Conservation (phyloP, 495 filamentous ascomycete genomes). For the Bathelium albidoporum region DNA sequence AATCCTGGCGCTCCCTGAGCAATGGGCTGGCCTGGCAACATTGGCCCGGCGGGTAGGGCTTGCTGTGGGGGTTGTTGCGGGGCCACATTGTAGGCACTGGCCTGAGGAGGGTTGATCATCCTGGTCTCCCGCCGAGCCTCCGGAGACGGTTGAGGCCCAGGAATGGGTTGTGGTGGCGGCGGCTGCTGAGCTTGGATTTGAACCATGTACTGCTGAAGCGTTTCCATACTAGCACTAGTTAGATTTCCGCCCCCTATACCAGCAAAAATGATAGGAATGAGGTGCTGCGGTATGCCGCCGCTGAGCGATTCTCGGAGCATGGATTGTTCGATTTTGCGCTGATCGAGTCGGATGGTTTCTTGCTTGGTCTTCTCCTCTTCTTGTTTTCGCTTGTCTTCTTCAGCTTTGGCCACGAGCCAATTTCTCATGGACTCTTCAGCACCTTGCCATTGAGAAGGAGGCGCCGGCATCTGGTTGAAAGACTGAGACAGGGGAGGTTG, state of each 20-base stretch:
- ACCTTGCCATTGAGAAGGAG: constrained; percentile 61
- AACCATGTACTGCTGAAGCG: constrained; percentile 57
- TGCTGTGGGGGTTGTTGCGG: constrained; percentile 22
- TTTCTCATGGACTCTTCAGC: constrained; percentile 71
- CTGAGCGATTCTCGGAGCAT: constrained; percentile 74
- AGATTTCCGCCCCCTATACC: constrained; percentile 63
- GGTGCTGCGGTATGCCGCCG: constrained; percentile 71
- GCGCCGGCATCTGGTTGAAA: constrained; percentile 48
- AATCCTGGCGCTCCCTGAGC: background rate
- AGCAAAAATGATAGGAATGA: constrained; percentile 84
- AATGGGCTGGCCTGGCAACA: constrained; percentile 21
- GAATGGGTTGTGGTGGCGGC: constrained; percentile 40
- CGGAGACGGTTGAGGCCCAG: constrained; percentile 30
- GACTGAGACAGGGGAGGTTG: constrained; percentile 14
- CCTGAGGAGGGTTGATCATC: constrained; percentile 26
- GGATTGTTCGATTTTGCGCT: constrained; percentile 70
- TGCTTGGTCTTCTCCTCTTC: constrained; percentile 85
- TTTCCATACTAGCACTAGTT: constrained; percentile 52
- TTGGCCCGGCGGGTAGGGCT: constrained; percentile 15
- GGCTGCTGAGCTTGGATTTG: constrained; percentile 35
- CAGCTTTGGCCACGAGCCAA: constrained; percentile 72
- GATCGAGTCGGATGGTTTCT: constrained; percentile 65
- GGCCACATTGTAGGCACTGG: constrained; percentile 14
- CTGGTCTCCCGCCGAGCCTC: constrained; percentile 37
- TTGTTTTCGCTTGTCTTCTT: constrained; percentile 75